Conservation (phyloP, 2,329 filamentous ascomycete genomes). For the Anthostomella pinea region DNA sequence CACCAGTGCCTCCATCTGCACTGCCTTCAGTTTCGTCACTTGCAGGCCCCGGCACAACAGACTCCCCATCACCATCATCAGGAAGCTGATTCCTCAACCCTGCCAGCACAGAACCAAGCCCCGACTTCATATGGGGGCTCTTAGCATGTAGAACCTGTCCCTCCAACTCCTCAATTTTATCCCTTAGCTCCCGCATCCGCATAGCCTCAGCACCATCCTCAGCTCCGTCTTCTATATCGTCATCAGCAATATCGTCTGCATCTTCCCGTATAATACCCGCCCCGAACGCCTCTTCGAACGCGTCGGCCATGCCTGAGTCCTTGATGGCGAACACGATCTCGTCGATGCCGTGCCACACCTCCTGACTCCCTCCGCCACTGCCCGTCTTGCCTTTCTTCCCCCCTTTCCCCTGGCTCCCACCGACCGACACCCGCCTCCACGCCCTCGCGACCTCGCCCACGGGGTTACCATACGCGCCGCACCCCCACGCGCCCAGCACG, state of each 20-base stretch:
- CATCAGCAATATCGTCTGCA: constrained; percentile 6
- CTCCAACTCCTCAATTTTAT: constrained; percentile 30
- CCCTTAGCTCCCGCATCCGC: constrained; percentile 23
- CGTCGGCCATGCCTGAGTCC: constrained; percentile 47
- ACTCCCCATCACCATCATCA: constrained; percentile 6
- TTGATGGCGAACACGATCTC: constrained; percentile 59
- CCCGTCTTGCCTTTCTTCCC: constrained; percentile 1
- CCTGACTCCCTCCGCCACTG: constrained; percentile 20
- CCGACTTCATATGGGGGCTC: constrained; percentile 26
- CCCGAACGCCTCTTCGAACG: constrained; percentile 50
- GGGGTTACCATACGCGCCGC: constrained; percentile 62
- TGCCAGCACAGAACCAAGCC: constrained; percentile 27
- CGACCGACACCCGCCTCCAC: constrained; percentile 46
- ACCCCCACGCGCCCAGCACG: constrained; percentile 64
- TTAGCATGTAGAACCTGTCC: constrained; percentile 20
- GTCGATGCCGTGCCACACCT: constrained; percentile 43
- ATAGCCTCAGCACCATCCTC: constrained; percentile 13
- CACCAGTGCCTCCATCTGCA: no score
- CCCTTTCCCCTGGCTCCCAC: constrained; percentile 16
- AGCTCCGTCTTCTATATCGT: constrained; percentile 15
- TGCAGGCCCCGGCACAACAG: no score
- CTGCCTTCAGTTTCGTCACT: no score
- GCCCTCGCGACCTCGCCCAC: constrained; percentile 54
- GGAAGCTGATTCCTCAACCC: constrained; percentile 22
- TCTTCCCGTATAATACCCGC: constrained; percentile 33